Base-by-base conservation (phyloP, 2,329 filamentous ascomycete genomes). In the Thelonectria rubi region DNA sequence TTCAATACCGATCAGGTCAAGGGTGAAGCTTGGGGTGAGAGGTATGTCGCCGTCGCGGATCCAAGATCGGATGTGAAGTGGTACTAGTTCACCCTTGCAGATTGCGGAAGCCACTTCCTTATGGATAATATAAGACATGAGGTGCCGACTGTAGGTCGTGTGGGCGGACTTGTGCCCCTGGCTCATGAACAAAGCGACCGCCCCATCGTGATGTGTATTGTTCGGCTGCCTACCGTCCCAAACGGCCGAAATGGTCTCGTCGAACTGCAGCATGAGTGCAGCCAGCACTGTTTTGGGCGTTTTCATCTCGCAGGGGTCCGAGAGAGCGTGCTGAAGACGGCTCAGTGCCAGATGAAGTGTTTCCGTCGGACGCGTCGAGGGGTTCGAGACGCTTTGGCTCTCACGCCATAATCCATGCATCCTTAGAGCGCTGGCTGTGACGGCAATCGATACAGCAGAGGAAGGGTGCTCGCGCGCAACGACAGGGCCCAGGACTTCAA, bases 401-500 rank as follows among this genome's bases (percentile, higher is more conserved):
- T 51, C 21, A 7, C 62, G 62, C 58, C 53, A 62, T 17, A 62
- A 42, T 9, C 40, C 21, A 12, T 49, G 40, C 40, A 64, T 5
- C 18, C 50, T 61, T 9, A 45, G 61, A 14, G 62, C 58, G 9
- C 55, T 49, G 34, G 58, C 62, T 5, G 58, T 58, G 17, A 62
- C 54, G 10, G 62, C 58, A 26, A 51, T 46, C 6, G 50, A 55
- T 10, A 53, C 18, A 2, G 62, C 54, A 24, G 62, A 61, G 2
- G 54, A 48, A 8, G 58, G 49, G 18, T 18, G 49, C 14, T 64
- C 58, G 8, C 30, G 55, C 4, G 62, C 43, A 6, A 64, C 18
- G 6, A 55, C 58, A 3, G 62, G 62, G 5, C 48, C 26, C 18
- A 64, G 17, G 12, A 61, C 40, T n/a, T 64, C 62, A n/a, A 64